phyloP scores from a whole-genome alignment of 2,329 filamentous ascomycete genomes.

The Pyrenophora seminiperda region DNA sequence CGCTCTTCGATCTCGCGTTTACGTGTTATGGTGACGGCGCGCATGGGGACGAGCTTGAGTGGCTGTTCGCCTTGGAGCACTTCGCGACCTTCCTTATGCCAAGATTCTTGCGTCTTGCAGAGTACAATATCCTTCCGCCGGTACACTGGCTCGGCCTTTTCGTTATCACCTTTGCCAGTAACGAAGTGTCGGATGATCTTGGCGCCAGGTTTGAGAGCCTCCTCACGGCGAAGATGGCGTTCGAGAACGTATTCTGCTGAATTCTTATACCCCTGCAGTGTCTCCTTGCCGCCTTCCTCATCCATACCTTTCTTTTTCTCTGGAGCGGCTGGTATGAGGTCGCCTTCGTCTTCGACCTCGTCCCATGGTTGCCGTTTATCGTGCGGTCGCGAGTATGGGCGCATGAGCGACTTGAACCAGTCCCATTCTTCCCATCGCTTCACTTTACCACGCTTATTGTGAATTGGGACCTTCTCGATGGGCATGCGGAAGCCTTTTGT shows the following conservation, averaged over 20 bases:
- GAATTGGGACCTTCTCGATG: slow-evolving; percentile 78
- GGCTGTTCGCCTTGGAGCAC: slow-evolving; percentile 73
- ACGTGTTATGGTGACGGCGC: slow-evolving; percentile 85
- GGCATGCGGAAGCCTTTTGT: slow-evolving; percentile 85
- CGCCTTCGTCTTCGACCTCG: slow-evolving; percentile 76
- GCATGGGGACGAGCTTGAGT: slow-evolving; percentile 84
- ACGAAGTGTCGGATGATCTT: slow-evolving; percentile 75
- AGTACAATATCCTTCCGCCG: slow-evolving; percentile 76
- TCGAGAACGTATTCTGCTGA: slow-evolving; percentile 84
- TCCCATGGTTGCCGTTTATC: slow-evolving; percentile 70
- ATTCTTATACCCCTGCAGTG: slow-evolving; percentile 84
- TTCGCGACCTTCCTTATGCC: slow-evolving; percentile 93
- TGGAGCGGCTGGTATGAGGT: slow-evolving; percentile 73
- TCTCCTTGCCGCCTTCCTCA: slow-evolving; percentile 72
- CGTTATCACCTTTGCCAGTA: slow-evolving; percentile 73
- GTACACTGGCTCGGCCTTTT: slow-evolving; percentile 80
- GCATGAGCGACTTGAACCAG: slow-evolving; percentile 85
- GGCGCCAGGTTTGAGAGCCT: slow-evolving; percentile 75
- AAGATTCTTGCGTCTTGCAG: slow-evolving; percentile 92
- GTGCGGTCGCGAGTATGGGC: slow-evolving; percentile 66
- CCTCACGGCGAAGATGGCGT: slow-evolving; percentile 87
- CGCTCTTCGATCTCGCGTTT: slow-evolving; percentile 88
- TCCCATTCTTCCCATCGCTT: slow-evolving; percentile 78
- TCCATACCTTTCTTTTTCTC: slow-evolving; percentile 68
- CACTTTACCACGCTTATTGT: slow-evolving; percentile 77